These are phyloP conservation scores for Cladosporium sp. DNA, from an alignment of 2,329 filamentous ascomycete species.

Conservation along the genomic window DNA sequence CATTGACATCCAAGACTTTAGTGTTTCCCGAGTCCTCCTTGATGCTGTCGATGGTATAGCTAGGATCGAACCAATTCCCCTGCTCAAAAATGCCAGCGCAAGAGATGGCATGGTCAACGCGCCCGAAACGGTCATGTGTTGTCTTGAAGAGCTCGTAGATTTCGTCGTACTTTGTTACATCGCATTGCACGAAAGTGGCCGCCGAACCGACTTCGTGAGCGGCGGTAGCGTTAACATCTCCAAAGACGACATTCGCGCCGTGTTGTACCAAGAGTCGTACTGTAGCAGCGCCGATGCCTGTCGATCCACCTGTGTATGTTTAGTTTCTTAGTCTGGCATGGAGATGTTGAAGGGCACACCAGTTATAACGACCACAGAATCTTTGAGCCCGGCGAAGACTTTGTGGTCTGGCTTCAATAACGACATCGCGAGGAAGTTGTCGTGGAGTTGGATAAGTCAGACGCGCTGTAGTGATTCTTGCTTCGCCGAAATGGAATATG, in stretches of 20 bases:
- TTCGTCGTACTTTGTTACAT: constrained; percentile 43
- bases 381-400: constrained; percentile 15
- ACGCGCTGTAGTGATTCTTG: too few relatives aligned
- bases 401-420: constrained; percentile 3
- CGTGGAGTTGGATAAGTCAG: too few relatives aligned
- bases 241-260: constrained; percentile 40
- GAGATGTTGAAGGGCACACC: background rate
- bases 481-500: too few relatives aligned
- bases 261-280: constrained; percentile 34
- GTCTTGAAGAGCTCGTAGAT: constrained; percentile 44
- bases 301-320: constrained; percentile 35
- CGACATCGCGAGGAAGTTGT: constrained; percentile 1
- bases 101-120: constrained; percentile 46
- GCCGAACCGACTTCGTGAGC: constrained; percentile 19
- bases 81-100: constrained; percentile 43
- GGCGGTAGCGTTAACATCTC: constrained; percentile 34
- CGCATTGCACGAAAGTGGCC: constrained; percentile 33
- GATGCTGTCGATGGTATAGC: constrained; percentile 40
- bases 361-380: constrained; percentile 25
- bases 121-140: constrained; percentile 39
- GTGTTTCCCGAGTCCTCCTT: constrained; percentile 29
- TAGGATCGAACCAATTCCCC: constrained; percentile 41
- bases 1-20: constrained; percentile 45
- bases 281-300: constrained; percentile 40
- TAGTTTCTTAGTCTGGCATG: background rate